Evolutionary conservation across 495 filamentous ascomycete genomes (phyloP).

Genomic region (Xylaria scruposa): DNA sequence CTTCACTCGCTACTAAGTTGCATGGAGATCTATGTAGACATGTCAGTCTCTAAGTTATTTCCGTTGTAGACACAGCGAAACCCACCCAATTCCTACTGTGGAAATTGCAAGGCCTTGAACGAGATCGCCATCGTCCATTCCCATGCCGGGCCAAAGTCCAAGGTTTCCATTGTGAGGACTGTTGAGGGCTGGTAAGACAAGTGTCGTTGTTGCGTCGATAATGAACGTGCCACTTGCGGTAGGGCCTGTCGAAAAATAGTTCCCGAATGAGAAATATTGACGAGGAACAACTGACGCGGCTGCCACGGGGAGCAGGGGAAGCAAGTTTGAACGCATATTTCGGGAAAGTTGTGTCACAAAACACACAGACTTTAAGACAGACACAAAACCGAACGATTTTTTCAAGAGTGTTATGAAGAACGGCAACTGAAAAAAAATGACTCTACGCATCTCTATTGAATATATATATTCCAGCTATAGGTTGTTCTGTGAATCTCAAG

Average conservation of each 20-base stretch:
- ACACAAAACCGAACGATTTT: not conserved
- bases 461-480: not conserved
- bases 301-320: slow-evolving; percentile 6
- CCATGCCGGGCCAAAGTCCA: slow-evolving; percentile 47
- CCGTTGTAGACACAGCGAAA: not conserved
- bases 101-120: slow-evolving; percentile 48
- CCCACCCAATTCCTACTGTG: slow-evolving; percentile 21
- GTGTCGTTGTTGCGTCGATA: slow-evolving; percentile 45
- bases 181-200: slow-evolving; percentile 44
- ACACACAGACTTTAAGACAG: not conserved
- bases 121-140: slow-evolving; percentile 45
- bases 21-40: slow-evolving; percentile 19
- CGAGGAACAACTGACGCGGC: slow-evolving; percentile 23
- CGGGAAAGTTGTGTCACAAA: not conserved
- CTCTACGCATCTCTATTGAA: not conserved
- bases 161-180: slow-evolving; percentile 32
- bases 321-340: slow-evolving; percentile 15
- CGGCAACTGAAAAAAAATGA: not conserved
- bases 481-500: not conserved
- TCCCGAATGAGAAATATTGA: slow-evolving; percentile 24
- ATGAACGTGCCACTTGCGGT: slow-evolving; percentile 45
- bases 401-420: not conserved
- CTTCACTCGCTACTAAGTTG: slow-evolving; percentile 40
- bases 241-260: slow-evolving; percentile 47
- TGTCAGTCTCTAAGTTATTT: not conserved